phyloP scores from a whole-genome alignment of 2,329 filamentous ascomycete genomes.

The Pseudogymnoascus sp. region DNA sequence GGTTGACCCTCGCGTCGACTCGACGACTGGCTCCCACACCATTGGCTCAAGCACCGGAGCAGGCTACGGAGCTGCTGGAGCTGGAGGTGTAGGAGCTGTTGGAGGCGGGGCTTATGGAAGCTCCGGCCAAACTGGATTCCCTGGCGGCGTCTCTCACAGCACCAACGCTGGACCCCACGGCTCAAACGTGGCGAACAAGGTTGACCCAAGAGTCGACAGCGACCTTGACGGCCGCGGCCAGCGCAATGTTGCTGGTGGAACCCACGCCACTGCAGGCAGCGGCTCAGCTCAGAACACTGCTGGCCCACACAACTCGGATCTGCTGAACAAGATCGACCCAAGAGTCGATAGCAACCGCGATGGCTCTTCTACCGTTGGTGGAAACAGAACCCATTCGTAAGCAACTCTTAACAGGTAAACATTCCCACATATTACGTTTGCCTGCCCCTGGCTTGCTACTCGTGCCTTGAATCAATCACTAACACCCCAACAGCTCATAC shows the following conservation, averaged over 20 bases:
- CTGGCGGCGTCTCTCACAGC: too few species aligned
- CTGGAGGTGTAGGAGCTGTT: neutral
- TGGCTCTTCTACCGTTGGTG: slow-evolving; percentile 46
- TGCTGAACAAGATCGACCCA: slow-evolving; percentile 48
- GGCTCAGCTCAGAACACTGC: slow-evolving; percentile 38
- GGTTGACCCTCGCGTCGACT: slow-evolving; percentile 46
- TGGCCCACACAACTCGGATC: slow-evolving; percentile 45
- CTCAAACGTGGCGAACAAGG: too few species aligned
- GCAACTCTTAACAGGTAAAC: slow-evolving; percentile 7
- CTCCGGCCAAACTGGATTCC: neutral
- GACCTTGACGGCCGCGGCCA: too few species aligned
- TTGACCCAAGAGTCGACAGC: too few species aligned
- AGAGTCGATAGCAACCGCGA: slow-evolving; percentile 39
- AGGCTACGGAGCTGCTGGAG: slow-evolving; percentile 15
- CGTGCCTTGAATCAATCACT: neutral
- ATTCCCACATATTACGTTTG: slow-evolving; percentile 13
- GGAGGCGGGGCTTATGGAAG: slow-evolving; percentile 12
- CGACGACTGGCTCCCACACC: slow-evolving; percentile 36
- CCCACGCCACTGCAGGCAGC: slow-evolving; percentile 26
- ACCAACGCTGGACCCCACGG: too few species aligned
- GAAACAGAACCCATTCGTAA: slow-evolving; percentile 42
- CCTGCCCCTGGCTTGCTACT: neutral
- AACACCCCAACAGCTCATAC: neutral
- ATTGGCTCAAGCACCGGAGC: slow-evolving; percentile 3
- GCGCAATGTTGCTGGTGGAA: slow-evolving; percentile 7